Evolutionary conservation across 768 basidiomycete species (phyloP), one percentile per base, ranked within the genome.

Genomic region (Trametes cingulata): DNA sequence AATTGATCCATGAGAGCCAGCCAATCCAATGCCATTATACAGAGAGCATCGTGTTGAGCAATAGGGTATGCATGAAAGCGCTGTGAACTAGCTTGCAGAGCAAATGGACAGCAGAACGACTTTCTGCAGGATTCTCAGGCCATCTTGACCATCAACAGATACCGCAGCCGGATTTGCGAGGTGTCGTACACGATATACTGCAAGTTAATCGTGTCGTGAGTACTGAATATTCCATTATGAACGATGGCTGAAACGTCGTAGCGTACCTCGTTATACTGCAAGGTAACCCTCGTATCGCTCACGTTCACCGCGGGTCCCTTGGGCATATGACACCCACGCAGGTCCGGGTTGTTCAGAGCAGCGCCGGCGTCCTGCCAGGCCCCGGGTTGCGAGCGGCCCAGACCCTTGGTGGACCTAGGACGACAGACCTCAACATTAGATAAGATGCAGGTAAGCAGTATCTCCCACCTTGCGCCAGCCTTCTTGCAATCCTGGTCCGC

Each of bases 111-210:
- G 29, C 4, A 33, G 29, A 33, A 10, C 29, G 10, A 33, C 29
- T 33, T 33, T 6, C 3, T 40, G 39, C 14, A 40, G 39, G 14
- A 14, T 6, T 13, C 45, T 57, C 55, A 63, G 12, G 33, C 46
- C 67, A 70, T 70, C 45, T 82, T 75, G 35, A 85, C 81, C 82
- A 84, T 84, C 55, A 85, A 68, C 40, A 85, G 69, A 65, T 85
- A 85, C 65, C 79, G 74, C 69, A 85, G 64, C 13, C 82, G 79
- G 60, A 86, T 85, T 67, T 86, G 85, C 7, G 82, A 72, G 3
- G 77, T 57, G 60, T 83, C 76, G 66, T 87, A 87, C 56, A 85
- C 84, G 63, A 86, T 86, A 63, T 86, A 86, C 83, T 86, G 61
- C 45, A 27, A 19, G 52, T 5, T 4, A 39, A 48, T 29, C 33